Evolutionary conservation across 2,329 filamentous ascomycete genomes (phyloP).

Genomic region (Cladosporium sp.): DNA sequence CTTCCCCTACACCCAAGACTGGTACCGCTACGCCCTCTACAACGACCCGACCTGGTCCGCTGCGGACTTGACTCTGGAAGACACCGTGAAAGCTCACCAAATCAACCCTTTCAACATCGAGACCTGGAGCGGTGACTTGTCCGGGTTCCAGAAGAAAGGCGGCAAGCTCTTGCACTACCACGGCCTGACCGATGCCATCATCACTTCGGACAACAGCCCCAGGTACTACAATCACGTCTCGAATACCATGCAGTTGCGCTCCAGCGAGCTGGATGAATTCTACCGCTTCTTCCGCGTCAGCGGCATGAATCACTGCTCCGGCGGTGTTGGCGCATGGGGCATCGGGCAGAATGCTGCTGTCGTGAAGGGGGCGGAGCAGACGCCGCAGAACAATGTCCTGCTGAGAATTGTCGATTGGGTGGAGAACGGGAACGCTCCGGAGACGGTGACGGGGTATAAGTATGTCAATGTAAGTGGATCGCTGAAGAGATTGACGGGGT

Average conservation of each 20-base stretch:
- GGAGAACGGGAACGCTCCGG: constrained; percentile 36
- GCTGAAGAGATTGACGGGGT: no score
- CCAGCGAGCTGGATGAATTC: constrained; percentile 52
- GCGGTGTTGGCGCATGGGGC: constrained; percentile 47
- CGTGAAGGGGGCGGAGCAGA: constrained; percentile 24
- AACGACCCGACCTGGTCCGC: constrained; percentile 48
- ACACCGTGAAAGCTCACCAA: constrained; percentile 40
- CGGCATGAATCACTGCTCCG: constrained; percentile 54
- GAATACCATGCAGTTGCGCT: constrained; percentile 50
- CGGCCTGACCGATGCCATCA: constrained; percentile 40
- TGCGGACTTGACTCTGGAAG: constrained; percentile 37
- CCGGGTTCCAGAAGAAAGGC: constrained; percentile 42
- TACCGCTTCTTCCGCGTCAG: constrained; percentile 56
- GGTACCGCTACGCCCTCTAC: constrained; percentile 53
- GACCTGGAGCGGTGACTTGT: constrained; percentile 48
- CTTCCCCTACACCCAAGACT: constrained; percentile 49
- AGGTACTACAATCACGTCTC: constrained; percentile 49
- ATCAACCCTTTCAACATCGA: constrained; percentile 42
- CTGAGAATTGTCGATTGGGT: constrained; percentile 46
- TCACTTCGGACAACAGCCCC: constrained; percentile 47
- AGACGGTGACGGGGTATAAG: constrained; percentile 43
- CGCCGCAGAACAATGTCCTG: constrained; percentile 48
- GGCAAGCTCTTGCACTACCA: constrained; percentile 45
- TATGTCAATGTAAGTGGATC: constrained; percentile 40
- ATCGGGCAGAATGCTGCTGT: constrained; percentile 40